Conservation (phyloP, 139 green algal genomes). For the Chlamydomonas asymmetrica region DNA sequence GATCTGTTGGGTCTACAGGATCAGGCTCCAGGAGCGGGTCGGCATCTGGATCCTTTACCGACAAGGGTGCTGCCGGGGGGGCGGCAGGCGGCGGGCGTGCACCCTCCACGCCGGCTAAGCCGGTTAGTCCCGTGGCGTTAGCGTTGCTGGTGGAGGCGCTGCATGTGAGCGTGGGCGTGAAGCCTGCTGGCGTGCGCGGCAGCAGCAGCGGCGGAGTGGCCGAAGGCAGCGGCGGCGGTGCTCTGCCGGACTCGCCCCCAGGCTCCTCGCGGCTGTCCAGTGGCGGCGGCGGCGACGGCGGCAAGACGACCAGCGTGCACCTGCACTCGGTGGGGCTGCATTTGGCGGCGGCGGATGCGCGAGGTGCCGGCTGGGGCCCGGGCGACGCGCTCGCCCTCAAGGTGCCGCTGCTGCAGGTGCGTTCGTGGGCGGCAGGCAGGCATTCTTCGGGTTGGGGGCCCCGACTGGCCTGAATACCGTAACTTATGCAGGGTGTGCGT, state of each 20-base stretch:
- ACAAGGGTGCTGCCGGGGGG: no score
- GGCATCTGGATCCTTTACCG: no score
- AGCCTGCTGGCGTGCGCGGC: background rate
- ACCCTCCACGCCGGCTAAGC: no score
- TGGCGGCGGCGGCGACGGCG: background rate
- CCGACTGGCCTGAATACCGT: no score
- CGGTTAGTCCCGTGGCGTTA: slow-evolving; percentile 24
- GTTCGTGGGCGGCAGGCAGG: no score
- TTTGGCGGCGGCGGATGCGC: slow-evolving; percentile 42
- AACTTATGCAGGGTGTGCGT: no score
- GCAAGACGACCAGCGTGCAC: slow-evolving; percentile 4
- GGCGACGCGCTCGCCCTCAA: slow-evolving; percentile 7
- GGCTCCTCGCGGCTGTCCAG: no score
- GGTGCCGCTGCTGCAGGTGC: slow-evolving; percentile 26
- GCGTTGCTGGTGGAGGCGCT: slow-evolving; percentile 28
- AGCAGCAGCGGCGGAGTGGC: background rate
- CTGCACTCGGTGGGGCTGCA: slow-evolving; percentile 53
- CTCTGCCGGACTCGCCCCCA: slow-evolving; percentile 8
- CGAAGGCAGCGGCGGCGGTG: background rate
- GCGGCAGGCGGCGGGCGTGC: no score
- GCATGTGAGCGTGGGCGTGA: background rate
- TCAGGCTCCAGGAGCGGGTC: no score
- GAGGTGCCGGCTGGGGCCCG: slow-evolving; percentile 20
- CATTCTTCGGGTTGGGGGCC: no score
- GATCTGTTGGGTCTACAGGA: no score